phyloP scores from a whole-genome alignment of 164 flowering plant genomes.

The Aristolochia contorta region DNA sequence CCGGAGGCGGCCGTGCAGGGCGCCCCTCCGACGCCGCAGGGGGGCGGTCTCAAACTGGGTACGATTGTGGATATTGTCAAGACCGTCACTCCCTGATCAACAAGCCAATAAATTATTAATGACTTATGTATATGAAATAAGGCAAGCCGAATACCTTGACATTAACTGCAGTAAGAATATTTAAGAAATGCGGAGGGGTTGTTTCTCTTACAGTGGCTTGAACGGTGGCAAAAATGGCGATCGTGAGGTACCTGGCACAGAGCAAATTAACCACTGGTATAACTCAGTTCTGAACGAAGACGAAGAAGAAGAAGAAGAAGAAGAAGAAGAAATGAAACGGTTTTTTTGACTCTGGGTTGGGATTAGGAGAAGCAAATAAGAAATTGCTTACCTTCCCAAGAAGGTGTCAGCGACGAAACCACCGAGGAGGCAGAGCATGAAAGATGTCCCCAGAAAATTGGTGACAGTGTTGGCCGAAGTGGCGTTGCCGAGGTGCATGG shows the following conservation, averaged over 20 bases:
- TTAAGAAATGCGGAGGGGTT: not conserved
- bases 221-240: slow-evolving; percentile 69
- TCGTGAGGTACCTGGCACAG: slow-evolving; percentile 58
- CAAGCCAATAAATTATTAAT: not conserved
- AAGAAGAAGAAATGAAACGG: not conserved
- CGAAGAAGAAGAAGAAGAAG: not conserved
- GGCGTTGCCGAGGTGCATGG: slow-evolving; percentile 89
- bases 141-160: too few relatives aligned
- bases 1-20: slow-evolving; percentile 51
- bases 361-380: not conserved
- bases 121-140: not conserved
- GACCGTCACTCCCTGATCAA: slow-evolving; percentile 74
- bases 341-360: too few relatives aligned
- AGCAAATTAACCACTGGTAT: too few relatives aligned
- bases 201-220: slow-evolving; percentile 57
- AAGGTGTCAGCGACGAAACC: slow-evolving; percentile 92
- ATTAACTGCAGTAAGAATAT: not conserved
- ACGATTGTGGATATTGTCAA: slow-evolving; percentile 68
- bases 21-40: slow-evolving; percentile 30
- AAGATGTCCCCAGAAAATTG: slow-evolving; percentile 86
- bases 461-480: slow-evolving; percentile 78
- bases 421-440: slow-evolving; percentile 83
- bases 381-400: slow-evolving; percentile 45
- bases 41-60: slow-evolving; percentile 71
- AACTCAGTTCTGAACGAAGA: not conserved